Conservation (phyloP, 305 asterid genomes). For the Fraxinus nigra region DNA sequence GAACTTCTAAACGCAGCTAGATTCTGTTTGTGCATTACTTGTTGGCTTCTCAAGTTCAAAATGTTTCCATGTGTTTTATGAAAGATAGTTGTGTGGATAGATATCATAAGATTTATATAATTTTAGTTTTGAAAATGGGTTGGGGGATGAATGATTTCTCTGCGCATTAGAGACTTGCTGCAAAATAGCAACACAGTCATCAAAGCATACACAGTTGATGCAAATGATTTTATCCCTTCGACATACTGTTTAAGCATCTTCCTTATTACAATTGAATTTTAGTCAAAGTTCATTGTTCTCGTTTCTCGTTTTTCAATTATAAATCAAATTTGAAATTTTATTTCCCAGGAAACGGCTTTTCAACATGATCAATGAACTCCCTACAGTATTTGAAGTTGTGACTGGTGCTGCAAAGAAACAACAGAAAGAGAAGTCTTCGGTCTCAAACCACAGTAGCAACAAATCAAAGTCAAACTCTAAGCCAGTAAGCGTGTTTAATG, state of each 20-base stretch:
- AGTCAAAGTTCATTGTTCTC: background rate
- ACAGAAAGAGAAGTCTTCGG: conserved; percentile 36
- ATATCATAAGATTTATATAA: background rate
- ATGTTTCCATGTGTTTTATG: background rate
- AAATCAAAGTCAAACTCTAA: conserved; percentile 33
- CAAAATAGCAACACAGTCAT: background rate
- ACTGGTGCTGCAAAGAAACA: conserved; percentile 39
- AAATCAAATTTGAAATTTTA: background rate
- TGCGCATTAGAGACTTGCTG: background rate
- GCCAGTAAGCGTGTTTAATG: background rate
- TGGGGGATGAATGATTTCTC: background rate
- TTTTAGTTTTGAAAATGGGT: background rate
- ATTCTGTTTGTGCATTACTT: background rate
- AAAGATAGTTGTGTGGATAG: background rate
- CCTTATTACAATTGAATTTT: background rate
- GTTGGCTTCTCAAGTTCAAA: conserved; percentile 5
- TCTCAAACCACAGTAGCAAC: conserved; percentile 29
- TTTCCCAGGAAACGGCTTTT: conserved; percentile 46
- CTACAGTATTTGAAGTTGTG: conserved; percentile 46
- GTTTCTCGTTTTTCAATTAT: background rate
- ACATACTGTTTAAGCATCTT: background rate
- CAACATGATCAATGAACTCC: conserved; percentile 43
- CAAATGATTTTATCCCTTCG: background rate
- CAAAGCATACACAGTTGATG: background rate
- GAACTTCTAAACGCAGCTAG: background rate